Evolutionary conservation across 306 rosid species (phyloP), one percentile per base, ranked within the genome.

Genomic region (Parietaria judaica): DNA sequence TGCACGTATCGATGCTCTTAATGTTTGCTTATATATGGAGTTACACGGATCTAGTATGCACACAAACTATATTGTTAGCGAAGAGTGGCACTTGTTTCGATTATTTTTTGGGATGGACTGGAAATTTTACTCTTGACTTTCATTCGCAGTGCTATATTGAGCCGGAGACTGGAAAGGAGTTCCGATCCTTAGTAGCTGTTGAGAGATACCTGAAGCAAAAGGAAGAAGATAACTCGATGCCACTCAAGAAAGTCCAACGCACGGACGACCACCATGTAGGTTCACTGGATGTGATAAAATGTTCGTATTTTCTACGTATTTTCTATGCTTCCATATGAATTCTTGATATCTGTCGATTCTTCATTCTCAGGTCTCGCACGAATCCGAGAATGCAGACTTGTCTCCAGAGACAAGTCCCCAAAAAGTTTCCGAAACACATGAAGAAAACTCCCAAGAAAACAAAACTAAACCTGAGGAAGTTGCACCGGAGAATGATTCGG

Each of bases 131-230:
- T n/a, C 11, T 59, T 72, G 58, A 49, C 45, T 11, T 4, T 53
- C 60, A 72, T 58, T 54, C 63, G 76, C 82, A 81, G 87, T 54
- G 49, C 4, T 73, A 62, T 67, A 72, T 61, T 37, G 78, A 81
- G 68, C 72, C 76, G 51, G 75, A 54, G 69, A 72, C 75, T 47
- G 66, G 79, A 64, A 65, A 31, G 69, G 64, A 49, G 59, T 81
- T 73, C 48, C 71, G 69, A 36, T 71, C 86, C 38, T 53, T 78
- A 64, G 54, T 51, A 76, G 78, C 78, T 66, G 72, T 71, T 58
- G 79, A 77, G 67, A 66, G 72, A 66, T 54, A 70, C 74, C 68
- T 78, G 66, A n/a, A 54, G 3, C 72, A 50, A 64, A 72, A 54
- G 3, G 73, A 49, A 62, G 76, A n/a, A 50, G 58, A 61, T 61